These are phyloP conservation scores for Fusarium succisae DNA, from an alignment of 2,329 filamentous ascomycete genomes.

Conservation along the genomic window DNA sequence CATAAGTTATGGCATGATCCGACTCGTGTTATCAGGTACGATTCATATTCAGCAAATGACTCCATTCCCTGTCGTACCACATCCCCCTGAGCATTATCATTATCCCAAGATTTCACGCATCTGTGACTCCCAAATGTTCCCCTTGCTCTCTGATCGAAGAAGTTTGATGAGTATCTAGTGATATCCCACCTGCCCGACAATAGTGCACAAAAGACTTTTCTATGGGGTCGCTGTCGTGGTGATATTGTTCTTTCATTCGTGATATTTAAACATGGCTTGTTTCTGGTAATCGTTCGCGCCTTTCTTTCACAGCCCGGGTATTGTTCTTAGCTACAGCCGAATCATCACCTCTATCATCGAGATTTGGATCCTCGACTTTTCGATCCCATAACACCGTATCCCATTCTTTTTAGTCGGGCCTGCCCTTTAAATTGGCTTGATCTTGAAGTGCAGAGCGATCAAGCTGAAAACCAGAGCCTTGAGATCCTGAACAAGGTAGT, in stretches of 20 bases:
- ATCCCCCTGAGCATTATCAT: background rate
- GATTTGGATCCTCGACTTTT: background rate
- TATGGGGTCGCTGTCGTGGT: background rate
- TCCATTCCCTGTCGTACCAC: slow-evolving; percentile 28
- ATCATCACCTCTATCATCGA: background rate
- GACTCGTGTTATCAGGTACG: slow-evolving; percentile 8
- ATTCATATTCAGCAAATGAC: slow-evolving; percentile 6
- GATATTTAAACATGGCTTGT: slow-evolving; percentile 1
- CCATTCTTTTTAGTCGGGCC: background rate
- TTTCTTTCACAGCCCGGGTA: slow-evolving; percentile 29
- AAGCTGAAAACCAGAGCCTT: slow-evolving; percentile 97
- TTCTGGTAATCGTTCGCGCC: slow-evolving; percentile 8
- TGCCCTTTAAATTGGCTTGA: slow-evolving; percentile 72
- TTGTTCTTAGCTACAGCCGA: slow-evolving; percentile 13
- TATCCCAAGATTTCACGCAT: background rate
- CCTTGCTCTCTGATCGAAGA: background rate
- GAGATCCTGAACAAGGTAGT: slow-evolving; percentile 96
- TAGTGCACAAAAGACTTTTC: background rate
- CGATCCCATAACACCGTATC: slow-evolving; percentile 3
- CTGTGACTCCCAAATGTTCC: background rate
- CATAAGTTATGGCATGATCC: slow-evolving; percentile 15
- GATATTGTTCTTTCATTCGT: slow-evolving; percentile 1
- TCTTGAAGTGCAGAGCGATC: slow-evolving; percentile 98
- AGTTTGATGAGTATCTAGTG: background rate
- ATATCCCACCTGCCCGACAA: background rate